Base-by-base conservation (phyloP, 2,329 filamentous ascomycete species). In the Ophiostoma piceae region DNA sequence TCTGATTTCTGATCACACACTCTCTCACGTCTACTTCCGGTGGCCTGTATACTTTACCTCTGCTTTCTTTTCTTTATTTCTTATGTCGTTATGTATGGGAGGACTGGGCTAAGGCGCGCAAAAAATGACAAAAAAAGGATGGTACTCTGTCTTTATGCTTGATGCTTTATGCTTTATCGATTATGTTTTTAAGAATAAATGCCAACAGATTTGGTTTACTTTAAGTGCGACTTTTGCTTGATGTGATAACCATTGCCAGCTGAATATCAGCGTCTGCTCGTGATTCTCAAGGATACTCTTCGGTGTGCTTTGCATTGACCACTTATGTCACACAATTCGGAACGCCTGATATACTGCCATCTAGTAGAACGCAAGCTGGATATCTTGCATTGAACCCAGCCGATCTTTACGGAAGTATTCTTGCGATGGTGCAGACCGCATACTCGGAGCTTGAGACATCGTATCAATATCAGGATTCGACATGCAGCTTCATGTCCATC, bases 111-210 rank as follows among this genome's bases (percentile, higher is more conserved):
- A 65, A 65, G 62, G 62, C 62, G 62, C 35, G 62, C 62, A 65
- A 65, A 65, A 64, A 65, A 39, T 9, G 62, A 65, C 62, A 65
- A 65, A 65, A 65, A 65, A 65, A 65, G 32, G 62, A 39, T 41
- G 32, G 62, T 22, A 35, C 11, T 65, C 32, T 65, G 62, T 65
- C 62, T 35, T 26, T 65, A 47, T 47, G 43, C 41, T 43, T 43
- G 14, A 43, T 43, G 41, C 62, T 35, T 65, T 65, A 47, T 47
- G 43, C 43, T 47, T 47, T n/a, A 47, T 47, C 43, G 7, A 19
- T 19, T 47, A 47, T 47, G 43, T 16, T 47, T 47, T 47, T 14
- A 41, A 14, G 3, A 41, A 3, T 14, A 2, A 41, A 41, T 41
- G 39, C 39, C 39, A 41, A 12, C 39, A 14, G 39, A 14, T 41